Evolutionary conservation across 805 yeast species (phyloP).

Genomic region (Candida gorgasii): DNA sequence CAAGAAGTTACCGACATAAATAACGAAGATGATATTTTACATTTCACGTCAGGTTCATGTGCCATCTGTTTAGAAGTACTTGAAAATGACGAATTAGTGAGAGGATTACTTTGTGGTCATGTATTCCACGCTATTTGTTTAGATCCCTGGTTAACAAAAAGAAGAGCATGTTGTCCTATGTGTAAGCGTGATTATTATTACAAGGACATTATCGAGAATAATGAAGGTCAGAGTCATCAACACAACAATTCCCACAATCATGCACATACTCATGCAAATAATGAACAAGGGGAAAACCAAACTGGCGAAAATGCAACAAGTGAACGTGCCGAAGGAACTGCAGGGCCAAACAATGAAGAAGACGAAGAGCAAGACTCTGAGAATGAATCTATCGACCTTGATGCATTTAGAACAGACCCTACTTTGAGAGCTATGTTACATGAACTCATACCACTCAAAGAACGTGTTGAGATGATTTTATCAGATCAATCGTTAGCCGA

Average conservation of each 20-base stretch:
- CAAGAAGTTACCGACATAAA: not conserved
- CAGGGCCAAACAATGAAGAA: slow-evolving; percentile 3
- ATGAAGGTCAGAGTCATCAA: not conserved
- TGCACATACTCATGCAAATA: slow-evolving; percentile 4
- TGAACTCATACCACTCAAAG: slow-evolving; percentile 42
- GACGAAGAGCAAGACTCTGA: slow-evolving; percentile 16
- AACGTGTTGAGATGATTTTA: slow-evolving; percentile 43
- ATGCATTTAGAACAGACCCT: slow-evolving; percentile 38
- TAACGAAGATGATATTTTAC: slow-evolving; percentile 23
- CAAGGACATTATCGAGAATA: slow-evolving; percentile 28
- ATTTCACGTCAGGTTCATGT: slow-evolving; percentile 68
- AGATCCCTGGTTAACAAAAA: slow-evolving; percentile 75
- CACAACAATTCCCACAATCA: slow-evolving; percentile 3
- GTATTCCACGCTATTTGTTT: slow-evolving; percentile 79
- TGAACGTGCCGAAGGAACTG: not conserved
- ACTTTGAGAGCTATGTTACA: slow-evolving; percentile 36
- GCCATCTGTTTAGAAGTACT: slow-evolving; percentile 75
- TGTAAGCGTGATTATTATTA: slow-evolving; percentile 70
- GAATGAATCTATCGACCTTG: slow-evolving; percentile 25
- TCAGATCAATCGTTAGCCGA: slow-evolving; percentile 32
- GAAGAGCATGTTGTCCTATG: slow-evolving; percentile 82
- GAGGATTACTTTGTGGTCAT: slow-evolving; percentile 81
- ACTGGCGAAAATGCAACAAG: slow-evolving; percentile 3
- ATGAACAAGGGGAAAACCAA: not conserved
- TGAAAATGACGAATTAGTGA: slow-evolving; percentile 61